Percentiles rank a stretch among this genome's conserved stretches.
These are phyloP conservation scores for Aspergillus alliaceus DNA, from an alignment of 2,329 filamentous ascomycete species.

Conservation along the genomic window DNA sequence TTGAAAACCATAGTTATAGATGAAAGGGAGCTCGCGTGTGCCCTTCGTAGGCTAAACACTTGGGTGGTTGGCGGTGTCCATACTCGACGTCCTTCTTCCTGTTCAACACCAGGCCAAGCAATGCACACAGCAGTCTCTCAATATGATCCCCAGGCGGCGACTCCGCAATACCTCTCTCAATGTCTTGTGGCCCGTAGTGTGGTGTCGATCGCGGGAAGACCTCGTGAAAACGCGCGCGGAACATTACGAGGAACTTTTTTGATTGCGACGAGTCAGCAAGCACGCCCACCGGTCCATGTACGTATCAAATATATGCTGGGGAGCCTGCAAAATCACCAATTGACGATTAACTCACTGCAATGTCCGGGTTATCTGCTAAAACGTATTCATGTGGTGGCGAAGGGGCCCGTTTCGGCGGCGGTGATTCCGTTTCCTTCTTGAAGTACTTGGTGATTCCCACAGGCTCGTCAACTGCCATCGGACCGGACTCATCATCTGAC, in stretches of 20 bases:
- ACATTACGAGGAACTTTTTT: slow-evolving; percentile 96
- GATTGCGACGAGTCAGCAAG: slow-evolving; percentile 35
- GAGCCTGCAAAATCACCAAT: slow-evolving; percentile 37
- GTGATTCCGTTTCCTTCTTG: slow-evolving; percentile 51
- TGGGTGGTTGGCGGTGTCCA: slow-evolving; percentile 43
- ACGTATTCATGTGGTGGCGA: slow-evolving; percentile 90
- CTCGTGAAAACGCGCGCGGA: slow-evolving; percentile 88
- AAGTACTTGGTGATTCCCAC: slow-evolving; percentile 50
- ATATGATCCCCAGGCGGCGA: slow-evolving; percentile 76
- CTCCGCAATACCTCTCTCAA: slow-evolving; percentile 83
- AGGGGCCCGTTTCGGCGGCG: slow-evolving; percentile 75
- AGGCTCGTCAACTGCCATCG: slow-evolving; percentile 40
- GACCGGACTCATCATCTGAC: slow-evolving; percentile 56
- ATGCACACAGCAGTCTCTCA: slow-evolving; percentile 84
- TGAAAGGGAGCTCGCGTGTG: not conserved
- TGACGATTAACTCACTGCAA: slow-evolving; percentile 69
- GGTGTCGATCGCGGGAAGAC: slow-evolving; percentile 83
- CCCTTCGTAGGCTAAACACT: slow-evolving; percentile 4
- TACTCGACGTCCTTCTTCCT: slow-evolving; percentile 99
- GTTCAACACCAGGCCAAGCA: slow-evolving; percentile 86
- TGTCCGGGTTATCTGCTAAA: slow-evolving; percentile 84
- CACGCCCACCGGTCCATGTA: slow-evolving; percentile 30
- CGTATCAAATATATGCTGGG: slow-evolving; percentile 22
- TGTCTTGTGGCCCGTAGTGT: slow-evolving; percentile 91
- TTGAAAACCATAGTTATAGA: not conserved